Conservation (phyloP, 164 flowering plant genomes). For the Macadamia integrifolia region DNA sequence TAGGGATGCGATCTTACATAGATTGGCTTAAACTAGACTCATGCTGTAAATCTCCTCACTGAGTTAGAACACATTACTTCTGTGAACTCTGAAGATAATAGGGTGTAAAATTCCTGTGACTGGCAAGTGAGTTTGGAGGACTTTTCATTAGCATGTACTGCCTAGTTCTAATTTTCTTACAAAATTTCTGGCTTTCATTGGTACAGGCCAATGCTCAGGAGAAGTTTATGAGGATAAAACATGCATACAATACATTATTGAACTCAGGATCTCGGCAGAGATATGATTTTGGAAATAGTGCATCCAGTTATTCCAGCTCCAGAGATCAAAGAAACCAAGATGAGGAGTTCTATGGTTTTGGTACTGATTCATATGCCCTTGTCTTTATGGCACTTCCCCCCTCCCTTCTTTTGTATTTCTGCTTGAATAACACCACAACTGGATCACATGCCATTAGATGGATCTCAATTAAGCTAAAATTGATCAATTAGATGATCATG, state of each 20-base stretch:
- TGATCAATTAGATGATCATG: not conserved
- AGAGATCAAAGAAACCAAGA: slow-evolving; percentile 40
- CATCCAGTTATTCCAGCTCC: slow-evolving; percentile 44
- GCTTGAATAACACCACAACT: not conserved
- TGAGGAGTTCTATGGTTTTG: slow-evolving; percentile 88
- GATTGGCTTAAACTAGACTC: too few relatives aligned
- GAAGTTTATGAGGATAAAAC: slow-evolving; percentile 91
- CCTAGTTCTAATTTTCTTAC: not conserved
- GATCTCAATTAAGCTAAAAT: not conserved
- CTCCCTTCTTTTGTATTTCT: too few relatives aligned
- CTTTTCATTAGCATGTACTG: not conserved
- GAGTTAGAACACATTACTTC: too few relatives aligned
- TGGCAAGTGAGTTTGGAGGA: not conserved
- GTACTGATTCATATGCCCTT: slow-evolving; percentile 28
- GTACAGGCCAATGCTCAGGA: slow-evolving; percentile 79
- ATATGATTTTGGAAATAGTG: slow-evolving; percentile 33
- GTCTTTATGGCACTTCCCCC: too few relatives aligned
- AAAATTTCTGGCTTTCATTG: not conserved
- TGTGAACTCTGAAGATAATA: too few relatives aligned
- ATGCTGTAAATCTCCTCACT: too few relatives aligned
- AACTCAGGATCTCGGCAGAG: slow-evolving; percentile 55
- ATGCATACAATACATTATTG: slow-evolving; percentile 79
- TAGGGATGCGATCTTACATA: too few relatives aligned
- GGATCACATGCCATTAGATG: not conserved
- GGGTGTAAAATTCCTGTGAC: too few relatives aligned